Conservation (phyloP, 371 early-diverging fungal species). For the Mucor piriformis region DNA sequence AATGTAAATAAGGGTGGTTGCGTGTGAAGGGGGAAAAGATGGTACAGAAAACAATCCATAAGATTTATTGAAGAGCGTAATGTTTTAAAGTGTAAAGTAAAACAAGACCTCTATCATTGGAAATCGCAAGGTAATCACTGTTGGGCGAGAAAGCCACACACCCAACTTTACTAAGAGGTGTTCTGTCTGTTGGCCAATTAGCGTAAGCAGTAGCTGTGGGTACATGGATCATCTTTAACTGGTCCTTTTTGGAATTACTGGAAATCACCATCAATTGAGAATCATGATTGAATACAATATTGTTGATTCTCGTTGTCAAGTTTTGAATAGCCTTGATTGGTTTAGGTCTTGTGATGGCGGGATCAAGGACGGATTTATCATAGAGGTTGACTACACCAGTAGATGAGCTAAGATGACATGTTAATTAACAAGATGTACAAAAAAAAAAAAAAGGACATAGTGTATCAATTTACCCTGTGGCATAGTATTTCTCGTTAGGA, state of each 20-base stretch:
- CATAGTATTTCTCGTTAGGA: slow-evolving; percentile 74
- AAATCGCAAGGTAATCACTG: slow-evolving; percentile 87
- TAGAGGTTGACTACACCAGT: slow-evolving; percentile 92
- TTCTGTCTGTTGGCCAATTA: slow-evolving; percentile 90
- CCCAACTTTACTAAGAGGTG: slow-evolving; percentile 80
- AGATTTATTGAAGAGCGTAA: slow-evolving; percentile 47
- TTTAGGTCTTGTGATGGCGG: slow-evolving; percentile 51
- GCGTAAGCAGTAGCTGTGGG: slow-evolving; percentile 78
- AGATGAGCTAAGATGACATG: slow-evolving; percentile 52
- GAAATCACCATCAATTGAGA: slow-evolving; percentile 81
- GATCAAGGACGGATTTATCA: slow-evolving; percentile 51
- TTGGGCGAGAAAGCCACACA: slow-evolving; percentile 82
- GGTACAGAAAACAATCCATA: background rate
- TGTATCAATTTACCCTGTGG: slow-evolving; percentile 70
- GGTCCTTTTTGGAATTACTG: slow-evolving; percentile 71
- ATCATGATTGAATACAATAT: slow-evolving; percentile 80
- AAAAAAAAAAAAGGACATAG: background rate
- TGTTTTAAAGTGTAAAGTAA: slow-evolving; percentile 81
- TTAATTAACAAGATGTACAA: slow-evolving; percentile 21
- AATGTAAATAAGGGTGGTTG: background rate
- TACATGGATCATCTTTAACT: slow-evolving; percentile 78
- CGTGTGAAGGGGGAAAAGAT: background rate
- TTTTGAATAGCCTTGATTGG: slow-evolving; percentile 80
- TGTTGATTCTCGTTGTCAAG: slow-evolving; percentile 80
- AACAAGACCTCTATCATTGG: slow-evolving; percentile 86